phyloP scores from a whole-genome alignment of 2,329 filamentous ascomycete species.

The Tolypocladium ovalisporum region DNA sequence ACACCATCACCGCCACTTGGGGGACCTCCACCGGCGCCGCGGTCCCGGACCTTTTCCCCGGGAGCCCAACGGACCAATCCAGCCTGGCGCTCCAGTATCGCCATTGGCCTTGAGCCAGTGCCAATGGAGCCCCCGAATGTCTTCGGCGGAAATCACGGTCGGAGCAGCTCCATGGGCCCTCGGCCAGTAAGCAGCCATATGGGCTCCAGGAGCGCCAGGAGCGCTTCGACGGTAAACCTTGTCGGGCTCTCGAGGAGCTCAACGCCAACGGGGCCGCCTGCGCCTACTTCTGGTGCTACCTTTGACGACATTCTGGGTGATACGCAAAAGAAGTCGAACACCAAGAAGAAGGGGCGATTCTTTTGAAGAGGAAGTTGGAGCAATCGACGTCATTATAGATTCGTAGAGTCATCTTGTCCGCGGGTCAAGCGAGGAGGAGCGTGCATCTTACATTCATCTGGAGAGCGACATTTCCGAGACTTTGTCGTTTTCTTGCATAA shows the following conservation, averaged over 20 bases:
- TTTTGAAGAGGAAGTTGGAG: slow-evolving; percentile 16
- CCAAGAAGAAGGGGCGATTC: slow-evolving; percentile 31
- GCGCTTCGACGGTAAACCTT: slow-evolving; percentile 24
- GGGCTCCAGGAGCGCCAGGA: slow-evolving; percentile 19
- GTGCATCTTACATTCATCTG: neutral
- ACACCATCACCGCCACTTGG: slow-evolving; percentile 17
- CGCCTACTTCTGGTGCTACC: slow-evolving; percentile 24
- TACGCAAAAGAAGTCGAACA: slow-evolving; percentile 17
- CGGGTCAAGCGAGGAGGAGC: neutral
- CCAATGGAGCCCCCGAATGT: slow-evolving; percentile 22
- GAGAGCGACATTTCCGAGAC: neutral
- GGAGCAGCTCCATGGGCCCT: slow-evolving; percentile 24
- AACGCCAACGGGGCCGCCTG: slow-evolving; percentile 8
- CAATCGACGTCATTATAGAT: neutral
- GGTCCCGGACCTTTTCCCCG: slow-evolving; percentile 27
- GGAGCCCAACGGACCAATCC: slow-evolving; percentile 20
- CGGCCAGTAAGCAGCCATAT: slow-evolving; percentile 20
- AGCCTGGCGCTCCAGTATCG: slow-evolving; percentile 30
- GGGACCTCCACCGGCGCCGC: slow-evolving; percentile 15
- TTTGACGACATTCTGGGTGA: slow-evolving; percentile 38
- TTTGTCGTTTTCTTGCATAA: slow-evolving; percentile 1
- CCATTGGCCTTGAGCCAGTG: slow-evolving; percentile 31
- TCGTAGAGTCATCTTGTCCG: neutral
- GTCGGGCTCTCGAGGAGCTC: slow-evolving; percentile 12
- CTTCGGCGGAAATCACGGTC: slow-evolving; percentile 16